A percentile compares a stretch with the other conserved stretches of the same genome.
Conservation (phyloP, 1,139 yeast species). For the Tardiomyces digboiensis region DNA sequence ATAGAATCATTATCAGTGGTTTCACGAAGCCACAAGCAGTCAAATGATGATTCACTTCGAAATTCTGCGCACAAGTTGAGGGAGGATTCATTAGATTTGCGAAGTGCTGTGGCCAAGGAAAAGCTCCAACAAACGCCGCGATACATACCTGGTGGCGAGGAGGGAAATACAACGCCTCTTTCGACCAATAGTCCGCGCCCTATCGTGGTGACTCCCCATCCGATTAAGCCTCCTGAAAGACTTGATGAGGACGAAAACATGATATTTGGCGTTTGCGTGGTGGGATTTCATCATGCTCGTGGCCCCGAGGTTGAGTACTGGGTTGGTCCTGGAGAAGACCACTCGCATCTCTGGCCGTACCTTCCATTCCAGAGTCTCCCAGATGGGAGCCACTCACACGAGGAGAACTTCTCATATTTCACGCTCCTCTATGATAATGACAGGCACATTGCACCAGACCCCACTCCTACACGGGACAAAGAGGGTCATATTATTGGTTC, state of each 20-base stretch:
- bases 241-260: slow-evolving; percentile 22
- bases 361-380: slow-evolving; percentile 93
- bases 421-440: slow-evolving; percentile 69
- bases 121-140: no score
- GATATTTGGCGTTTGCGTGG: slow-evolving; percentile 79
- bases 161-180: no score
- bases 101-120: no score
- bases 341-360: slow-evolving; percentile 63
- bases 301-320: slow-evolving; percentile 97
- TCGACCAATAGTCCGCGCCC: no score
- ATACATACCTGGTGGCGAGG: no score
- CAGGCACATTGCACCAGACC: slow-evolving; percentile 36
- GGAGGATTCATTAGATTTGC: no score
- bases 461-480: slow-evolving; percentile 29
- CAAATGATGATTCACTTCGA: no score
- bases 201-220: not conserved
- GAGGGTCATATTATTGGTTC: slow-evolving; percentile 23
- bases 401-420: slow-evolving; percentile 89
- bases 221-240: not conserved
- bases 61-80: no score
- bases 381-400: slow-evolving; percentile 88
- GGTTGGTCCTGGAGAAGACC: slow-evolving; percentile 55
- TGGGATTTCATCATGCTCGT: slow-evolving; percentile 86
- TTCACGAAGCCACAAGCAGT: no score
- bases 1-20: no score